Percentiles rank a stretch among this genome's conserved stretches.
Evolutionary conservation across 2,329 filamentous ascomycete species (phyloP).

Genomic region (Zymoseptoria passerinii): DNA sequence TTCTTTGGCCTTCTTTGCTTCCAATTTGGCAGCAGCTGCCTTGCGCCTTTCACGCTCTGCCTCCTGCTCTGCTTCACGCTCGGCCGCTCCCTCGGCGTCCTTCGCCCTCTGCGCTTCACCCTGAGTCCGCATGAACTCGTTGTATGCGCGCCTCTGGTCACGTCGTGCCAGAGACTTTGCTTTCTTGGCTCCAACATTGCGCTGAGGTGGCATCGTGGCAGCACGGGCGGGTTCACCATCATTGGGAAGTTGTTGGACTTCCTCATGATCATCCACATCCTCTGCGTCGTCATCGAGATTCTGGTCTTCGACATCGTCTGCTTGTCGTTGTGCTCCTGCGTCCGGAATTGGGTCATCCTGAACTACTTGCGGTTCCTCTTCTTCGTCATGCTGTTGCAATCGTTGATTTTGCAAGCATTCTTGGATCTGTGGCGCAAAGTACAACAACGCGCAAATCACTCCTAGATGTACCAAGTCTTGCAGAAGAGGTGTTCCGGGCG

Average conservation of each 20-base stretch:
- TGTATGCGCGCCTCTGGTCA: slow-evolving; percentile 38
- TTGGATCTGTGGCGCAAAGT: slow-evolving; percentile 41
- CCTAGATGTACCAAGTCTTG: slow-evolving; percentile 42
- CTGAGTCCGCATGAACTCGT: slow-evolving; percentile 43
- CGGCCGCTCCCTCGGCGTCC: slow-evolving; percentile 37
- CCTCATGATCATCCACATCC: not conserved
- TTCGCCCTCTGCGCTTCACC: slow-evolving; percentile 38
- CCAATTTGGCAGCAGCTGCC: slow-evolving; percentile 36
- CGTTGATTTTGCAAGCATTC: slow-evolving; percentile 23
- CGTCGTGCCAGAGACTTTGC: slow-evolving; percentile 40
- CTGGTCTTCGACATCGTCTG: not conserved
- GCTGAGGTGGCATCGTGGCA: slow-evolving; percentile 9
- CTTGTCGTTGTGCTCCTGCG: slow-evolving; percentile 1
- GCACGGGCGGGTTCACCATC: slow-evolving; percentile 26
- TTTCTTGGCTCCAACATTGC: slow-evolving; percentile 41
- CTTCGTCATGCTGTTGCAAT: not conserved
- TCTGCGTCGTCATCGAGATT: slow-evolving; percentile 1
- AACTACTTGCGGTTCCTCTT: not conserved
- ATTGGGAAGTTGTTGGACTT: not conserved
- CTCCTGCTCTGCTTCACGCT: slow-evolving; percentile 37
- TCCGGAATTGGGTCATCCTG: not conserved
- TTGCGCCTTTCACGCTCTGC: slow-evolving; percentile 35
- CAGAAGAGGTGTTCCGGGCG: slow-evolving; percentile 37
- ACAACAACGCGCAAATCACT: slow-evolving; percentile 37
- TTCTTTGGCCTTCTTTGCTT: slow-evolving; percentile 34